A percentile compares a stretch with the other conserved stretches of the same genome.
Evolutionary conservation across 129 eudicot genomes (phyloP).

Genomic region (Helichrysum umbraculigerum): DNA sequence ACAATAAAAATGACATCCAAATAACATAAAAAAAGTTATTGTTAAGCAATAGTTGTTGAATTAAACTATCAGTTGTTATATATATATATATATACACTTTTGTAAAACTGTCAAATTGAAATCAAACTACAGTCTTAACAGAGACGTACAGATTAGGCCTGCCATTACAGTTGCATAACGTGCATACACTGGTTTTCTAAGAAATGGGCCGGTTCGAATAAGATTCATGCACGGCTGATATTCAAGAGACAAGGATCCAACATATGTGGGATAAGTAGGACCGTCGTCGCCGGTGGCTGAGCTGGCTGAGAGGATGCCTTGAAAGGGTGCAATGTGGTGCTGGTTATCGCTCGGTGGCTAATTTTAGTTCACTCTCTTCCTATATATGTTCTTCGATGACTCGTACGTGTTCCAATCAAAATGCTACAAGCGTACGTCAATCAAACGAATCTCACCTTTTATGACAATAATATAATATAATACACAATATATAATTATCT

Average conservation of each 20-base stretch:
- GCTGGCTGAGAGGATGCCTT: constrained; percentile 15
- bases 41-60: too few relatives aligned
- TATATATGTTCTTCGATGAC: neutral
- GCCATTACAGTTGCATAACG: too few relatives aligned
- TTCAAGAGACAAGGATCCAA: constrained; percentile 17
- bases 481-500: too few relatives aligned
- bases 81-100: too few relatives aligned
- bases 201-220: too few relatives aligned
- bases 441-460: neutral
- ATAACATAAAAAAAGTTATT: too few relatives aligned
- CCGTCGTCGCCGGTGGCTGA: constrained; percentile 8
- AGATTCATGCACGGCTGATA: neutral
- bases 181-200: too few relatives aligned
- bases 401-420: neutral
- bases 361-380: constrained; percentile 19
- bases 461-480: neutral
- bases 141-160: too few relatives aligned
- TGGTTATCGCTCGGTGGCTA: constrained; percentile 18
- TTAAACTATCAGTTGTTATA: too few relatives aligned
- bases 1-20: too few relatives aligned
- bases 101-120: too few relatives aligned
- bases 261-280: constrained; percentile 16
- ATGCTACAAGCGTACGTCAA: constrained; percentile 1
- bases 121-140: too few relatives aligned
- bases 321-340: constrained; percentile 17